phyloP scores from a whole-genome alignment of 1,139 yeast species.

The Keqinozyma sinolaborantium region DNA sequence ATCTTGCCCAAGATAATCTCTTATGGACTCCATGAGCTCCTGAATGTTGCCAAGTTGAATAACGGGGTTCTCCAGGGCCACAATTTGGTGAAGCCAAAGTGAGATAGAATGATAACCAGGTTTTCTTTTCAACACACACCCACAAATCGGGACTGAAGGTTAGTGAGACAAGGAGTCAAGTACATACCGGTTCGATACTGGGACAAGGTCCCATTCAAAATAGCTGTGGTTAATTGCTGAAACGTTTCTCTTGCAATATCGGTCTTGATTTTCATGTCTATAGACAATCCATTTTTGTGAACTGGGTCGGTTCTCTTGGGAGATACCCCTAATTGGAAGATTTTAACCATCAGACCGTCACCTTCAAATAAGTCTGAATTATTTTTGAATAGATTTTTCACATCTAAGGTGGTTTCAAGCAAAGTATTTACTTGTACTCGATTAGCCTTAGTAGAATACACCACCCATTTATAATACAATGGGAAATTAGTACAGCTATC shows the following conservation, averaged over 20 bases:
- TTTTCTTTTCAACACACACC: constrained; percentile 14
- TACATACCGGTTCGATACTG: too few relatives aligned
- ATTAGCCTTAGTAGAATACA: constrained; percentile 11
- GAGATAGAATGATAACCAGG: constrained; percentile 16
- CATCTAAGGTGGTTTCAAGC: constrained; percentile 15
- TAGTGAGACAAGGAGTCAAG: too few relatives aligned
- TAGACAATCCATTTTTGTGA: constrained; percentile 7
- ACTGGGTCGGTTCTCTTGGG: constrained; percentile 12
- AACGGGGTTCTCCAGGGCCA: constrained; percentile 3
- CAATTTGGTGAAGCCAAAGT: constrained; percentile 19
- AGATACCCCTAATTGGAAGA: constrained; percentile 12
- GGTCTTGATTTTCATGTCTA: constrained; percentile 12
- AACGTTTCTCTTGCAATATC: neutral
- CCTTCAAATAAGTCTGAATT: constrained; percentile 5
- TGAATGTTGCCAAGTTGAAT: constrained; percentile 8
- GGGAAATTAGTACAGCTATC: constrained; percentile 10
- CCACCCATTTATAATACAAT: constrained; percentile 18
- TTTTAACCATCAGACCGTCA: constrained; percentile 9
- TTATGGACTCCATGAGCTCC: constrained; percentile 12
- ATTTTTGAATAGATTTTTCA: constrained; percentile 8
- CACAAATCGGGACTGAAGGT: constrained; percentile 18
- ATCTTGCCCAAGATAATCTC: constrained; percentile 8
- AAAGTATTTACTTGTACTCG: constrained; percentile 6
- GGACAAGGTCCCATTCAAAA: constrained; percentile 11
- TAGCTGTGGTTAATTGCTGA: constrained; percentile 2